Percentiles rank a stretch among this genome's conserved stretches.
Conservation (phyloP, 2,329 filamentous ascomycete genomes). For the Colletotrichum sp. region DNA sequence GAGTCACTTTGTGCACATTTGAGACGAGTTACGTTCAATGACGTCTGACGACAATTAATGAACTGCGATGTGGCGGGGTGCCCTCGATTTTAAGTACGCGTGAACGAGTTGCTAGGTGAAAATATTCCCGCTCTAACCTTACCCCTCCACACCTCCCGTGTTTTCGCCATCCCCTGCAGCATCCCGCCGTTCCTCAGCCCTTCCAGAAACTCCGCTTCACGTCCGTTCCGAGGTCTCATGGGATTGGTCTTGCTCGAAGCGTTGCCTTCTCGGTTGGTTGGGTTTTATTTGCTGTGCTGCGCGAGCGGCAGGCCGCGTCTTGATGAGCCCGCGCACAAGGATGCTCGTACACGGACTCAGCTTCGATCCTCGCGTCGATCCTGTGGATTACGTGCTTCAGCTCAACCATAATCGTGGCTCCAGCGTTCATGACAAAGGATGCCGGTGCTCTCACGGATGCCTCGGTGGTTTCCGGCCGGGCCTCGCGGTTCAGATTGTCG, state of each 20-base stretch:
- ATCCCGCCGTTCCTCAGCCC: neutral
- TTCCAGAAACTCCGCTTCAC: neutral
- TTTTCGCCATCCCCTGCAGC: neutral
- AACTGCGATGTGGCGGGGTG: too few species aligned
- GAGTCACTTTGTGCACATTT: neutral
- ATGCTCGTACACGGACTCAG: neutral
- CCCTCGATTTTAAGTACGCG: neutral
- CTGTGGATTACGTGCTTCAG: neutral
- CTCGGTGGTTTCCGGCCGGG: neutral
- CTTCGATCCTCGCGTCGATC: neutral
- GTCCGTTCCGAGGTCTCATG: neutral
- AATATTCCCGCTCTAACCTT: neutral
- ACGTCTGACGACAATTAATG: neutral
- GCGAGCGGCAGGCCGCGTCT: neutral
- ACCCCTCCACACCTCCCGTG: neutral
- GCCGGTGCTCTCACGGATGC: neutral
- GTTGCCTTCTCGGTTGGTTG: neutral
- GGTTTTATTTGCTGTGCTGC: neutral
- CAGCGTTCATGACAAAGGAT: neutral
- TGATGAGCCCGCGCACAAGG: neutral
- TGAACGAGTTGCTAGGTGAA: neutral
- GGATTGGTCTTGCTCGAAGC: neutral
- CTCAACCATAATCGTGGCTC: neutral
- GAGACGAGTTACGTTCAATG: neutral
- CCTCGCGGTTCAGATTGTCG: neutral